Percentiles rank a stretch among this genome's conserved stretches.
Conservation (phyloP, 495 filamentous ascomycete species). For the Talaromyces adpressus region DNA sequence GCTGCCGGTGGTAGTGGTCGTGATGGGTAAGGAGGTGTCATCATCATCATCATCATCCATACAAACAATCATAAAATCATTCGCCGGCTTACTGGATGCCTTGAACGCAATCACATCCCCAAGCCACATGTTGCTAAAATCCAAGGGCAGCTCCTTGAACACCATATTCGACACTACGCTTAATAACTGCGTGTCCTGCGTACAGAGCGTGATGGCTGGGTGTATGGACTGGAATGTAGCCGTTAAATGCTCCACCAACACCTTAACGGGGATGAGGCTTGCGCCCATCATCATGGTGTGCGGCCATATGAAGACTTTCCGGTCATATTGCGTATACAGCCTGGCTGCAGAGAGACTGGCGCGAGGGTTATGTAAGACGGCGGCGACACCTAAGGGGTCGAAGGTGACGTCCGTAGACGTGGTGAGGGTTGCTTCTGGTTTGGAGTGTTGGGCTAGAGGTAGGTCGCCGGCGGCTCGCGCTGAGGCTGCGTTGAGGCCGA, state of each 20-base stretch:
- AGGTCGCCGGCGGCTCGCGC: neutral
- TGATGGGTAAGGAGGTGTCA: neutral
- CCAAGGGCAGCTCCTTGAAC: conserved; percentile 20
- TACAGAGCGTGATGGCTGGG: conserved; percentile 21
- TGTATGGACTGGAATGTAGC: conserved; percentile 17
- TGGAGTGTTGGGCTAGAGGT: neutral
- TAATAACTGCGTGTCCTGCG: conserved; percentile 19
- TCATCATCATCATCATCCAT: conserved; percentile 9
- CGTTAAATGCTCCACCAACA: conserved; percentile 23
- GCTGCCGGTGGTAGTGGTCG: neutral
- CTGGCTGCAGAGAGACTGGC: conserved; percentile 19
- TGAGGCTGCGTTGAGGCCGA: neutral
- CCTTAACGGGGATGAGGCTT: conserved; percentile 20
- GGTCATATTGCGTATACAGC: conserved; percentile 23
- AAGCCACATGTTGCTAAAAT: conserved; percentile 22
- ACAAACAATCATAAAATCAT: conserved; percentile 19
- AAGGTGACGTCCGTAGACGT: conserved; percentile 18
- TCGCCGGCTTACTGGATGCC: conserved; percentile 15
- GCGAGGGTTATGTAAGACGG: conserved; percentile 22
- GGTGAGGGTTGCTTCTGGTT: conserved; percentile 6
- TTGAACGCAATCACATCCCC: conserved; percentile 18
- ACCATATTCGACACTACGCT: conserved; percentile 19
- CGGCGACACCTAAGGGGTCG: conserved; percentile 25
- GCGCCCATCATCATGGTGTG: conserved; percentile 26
- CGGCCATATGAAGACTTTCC: conserved; percentile 21